phyloP scores from a whole-genome alignment of 495 filamentous ascomycete species.

The Aspergillus bridgeri region DNA sequence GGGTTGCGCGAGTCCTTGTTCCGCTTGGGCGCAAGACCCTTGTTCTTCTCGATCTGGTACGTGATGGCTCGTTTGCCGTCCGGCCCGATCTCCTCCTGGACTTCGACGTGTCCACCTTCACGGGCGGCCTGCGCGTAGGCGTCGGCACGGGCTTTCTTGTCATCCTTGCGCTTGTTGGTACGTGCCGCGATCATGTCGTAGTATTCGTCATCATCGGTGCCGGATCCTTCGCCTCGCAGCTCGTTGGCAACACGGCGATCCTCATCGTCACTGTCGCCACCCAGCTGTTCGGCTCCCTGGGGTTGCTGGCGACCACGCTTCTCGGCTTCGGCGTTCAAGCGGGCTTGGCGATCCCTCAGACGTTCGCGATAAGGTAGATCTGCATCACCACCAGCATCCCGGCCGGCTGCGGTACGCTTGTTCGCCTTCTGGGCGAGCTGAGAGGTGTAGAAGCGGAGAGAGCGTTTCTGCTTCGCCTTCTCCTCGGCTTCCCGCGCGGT shows the following conservation, averaged over 20 bases:
- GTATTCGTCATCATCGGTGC: conserved; percentile 68
- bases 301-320: conserved; percentile 67
- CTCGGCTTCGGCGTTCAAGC: conserved; percentile 84
- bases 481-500: conserved; percentile 66
- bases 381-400: conserved; percentile 82
- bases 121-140: conserved; percentile 49
- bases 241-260: conserved; percentile 40
- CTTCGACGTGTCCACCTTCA: conserved; percentile 54
- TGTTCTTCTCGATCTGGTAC: conserved; percentile 95
- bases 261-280: conserved; percentile 63
- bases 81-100: conserved; percentile 56
- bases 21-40: conserved; percentile 81
- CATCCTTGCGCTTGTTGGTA: conserved; percentile 65
- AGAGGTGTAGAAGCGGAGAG: conserved; percentile 91
- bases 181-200: conserved; percentile 79
- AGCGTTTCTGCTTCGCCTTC: conserved; percentile 82
- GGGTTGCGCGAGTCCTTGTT: conserved; percentile 94
- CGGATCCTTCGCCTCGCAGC: conserved; percentile 33
- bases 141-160: conserved; percentile 61
- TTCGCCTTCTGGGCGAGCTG: conserved; percentile 91
- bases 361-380: conserved; percentile 92
- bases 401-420: conserved; percentile 75
- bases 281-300: conserved; percentile 56
- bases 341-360: conserved; percentile 73
- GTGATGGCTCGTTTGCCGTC: conserved; percentile 87